Conservation (phyloP, 2,329 filamentous ascomycete species). For the Pseudocercospora musae region DNA sequence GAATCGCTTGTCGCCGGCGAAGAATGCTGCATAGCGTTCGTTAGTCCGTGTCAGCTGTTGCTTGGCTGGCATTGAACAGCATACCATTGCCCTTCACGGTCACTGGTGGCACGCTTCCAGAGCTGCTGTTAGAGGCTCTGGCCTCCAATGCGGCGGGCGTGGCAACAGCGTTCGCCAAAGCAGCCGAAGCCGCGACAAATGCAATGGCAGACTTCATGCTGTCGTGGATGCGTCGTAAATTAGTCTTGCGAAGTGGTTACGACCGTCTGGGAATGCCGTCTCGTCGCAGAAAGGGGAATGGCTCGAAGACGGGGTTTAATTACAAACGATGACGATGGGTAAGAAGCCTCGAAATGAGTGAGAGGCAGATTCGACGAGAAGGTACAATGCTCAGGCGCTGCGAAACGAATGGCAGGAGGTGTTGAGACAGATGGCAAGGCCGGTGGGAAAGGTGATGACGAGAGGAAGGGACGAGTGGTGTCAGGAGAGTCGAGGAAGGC, state of each 20-base stretch:
- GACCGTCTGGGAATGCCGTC: not conserved
- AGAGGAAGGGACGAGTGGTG: slow-evolving; percentile 14
- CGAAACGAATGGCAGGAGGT: slow-evolving; percentile 9
- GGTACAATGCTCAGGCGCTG: not conserved
- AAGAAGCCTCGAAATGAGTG: slow-evolving; percentile 22
- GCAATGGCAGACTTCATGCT: slow-evolving; percentile 54
- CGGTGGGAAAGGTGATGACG: slow-evolving; percentile 8
- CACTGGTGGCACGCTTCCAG: slow-evolving; percentile 51
- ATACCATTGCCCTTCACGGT: slow-evolving; percentile 61
- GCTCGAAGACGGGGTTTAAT: slow-evolving; percentile 2
- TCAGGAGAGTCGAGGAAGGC: slow-evolving; percentile 4
- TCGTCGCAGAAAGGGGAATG: slow-evolving; percentile 11
- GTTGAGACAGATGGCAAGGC: not conserved
- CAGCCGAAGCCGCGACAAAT: slow-evolving; percentile 47
- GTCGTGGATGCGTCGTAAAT: not conserved
- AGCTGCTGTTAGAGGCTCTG: slow-evolving; percentile 37
- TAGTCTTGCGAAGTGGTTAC: not conserved
- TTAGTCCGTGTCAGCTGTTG: slow-evolving; percentile 19
- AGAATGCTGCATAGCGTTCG: slow-evolving; percentile 53
- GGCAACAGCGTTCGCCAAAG: slow-evolving; percentile 46
- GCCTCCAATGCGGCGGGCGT: slow-evolving; percentile 37
- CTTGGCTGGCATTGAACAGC: slow-evolving; percentile 14
- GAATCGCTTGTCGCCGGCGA: slow-evolving; percentile 58
- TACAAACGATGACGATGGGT: slow-evolving; percentile 9
- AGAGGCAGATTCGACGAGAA: slow-evolving; percentile 13